Evolutionary conservation across 495 filamentous ascomycete genomes (phyloP).

Genomic region (Parathielavia hyrcaniae): DNA sequence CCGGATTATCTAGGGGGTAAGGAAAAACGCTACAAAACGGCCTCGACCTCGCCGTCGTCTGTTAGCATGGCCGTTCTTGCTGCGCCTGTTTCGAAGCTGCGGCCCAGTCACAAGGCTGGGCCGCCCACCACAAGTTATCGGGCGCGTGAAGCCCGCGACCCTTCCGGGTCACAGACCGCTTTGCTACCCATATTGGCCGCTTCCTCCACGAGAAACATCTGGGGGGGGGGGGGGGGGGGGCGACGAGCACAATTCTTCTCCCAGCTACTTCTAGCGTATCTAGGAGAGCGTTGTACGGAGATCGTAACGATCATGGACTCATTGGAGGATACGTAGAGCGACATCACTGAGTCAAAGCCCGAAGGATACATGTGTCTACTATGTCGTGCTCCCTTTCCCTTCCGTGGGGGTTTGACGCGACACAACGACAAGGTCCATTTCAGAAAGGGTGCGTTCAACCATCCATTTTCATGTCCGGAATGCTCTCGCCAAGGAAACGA

Average conservation of each 20-base stretch:
- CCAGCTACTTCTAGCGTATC: not conserved
- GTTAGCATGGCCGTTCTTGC: too few relatives aligned
- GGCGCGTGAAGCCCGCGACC: too few relatives aligned
- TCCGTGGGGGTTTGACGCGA: not conserved
- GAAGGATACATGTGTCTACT: not conserved
- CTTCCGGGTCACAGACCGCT: too few relatives aligned
- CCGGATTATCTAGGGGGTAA: too few relatives aligned
- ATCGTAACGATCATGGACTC: not conserved
- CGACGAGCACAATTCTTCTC: not conserved
- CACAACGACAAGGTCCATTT: slow-evolving; percentile 1
- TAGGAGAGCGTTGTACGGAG: not conserved
- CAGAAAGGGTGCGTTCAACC: not conserved
- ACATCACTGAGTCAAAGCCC: not conserved
- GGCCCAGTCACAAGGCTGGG: too few relatives aligned
- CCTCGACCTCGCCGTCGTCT: too few relatives aligned
- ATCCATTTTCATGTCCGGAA: not conserved
- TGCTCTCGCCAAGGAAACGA: not conserved
- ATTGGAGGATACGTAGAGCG: not conserved
- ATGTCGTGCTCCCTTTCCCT: not conserved
- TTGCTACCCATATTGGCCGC: not conserved
- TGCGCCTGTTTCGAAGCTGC: too few relatives aligned
- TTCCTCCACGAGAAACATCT: not conserved
- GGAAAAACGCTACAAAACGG: too few relatives aligned
- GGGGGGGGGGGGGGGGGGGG: not conserved
- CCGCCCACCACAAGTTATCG: too few relatives aligned